Base-by-base conservation (phyloP, 2,329 filamentous ascomycete species). In the Amauroascus niger region DNA sequence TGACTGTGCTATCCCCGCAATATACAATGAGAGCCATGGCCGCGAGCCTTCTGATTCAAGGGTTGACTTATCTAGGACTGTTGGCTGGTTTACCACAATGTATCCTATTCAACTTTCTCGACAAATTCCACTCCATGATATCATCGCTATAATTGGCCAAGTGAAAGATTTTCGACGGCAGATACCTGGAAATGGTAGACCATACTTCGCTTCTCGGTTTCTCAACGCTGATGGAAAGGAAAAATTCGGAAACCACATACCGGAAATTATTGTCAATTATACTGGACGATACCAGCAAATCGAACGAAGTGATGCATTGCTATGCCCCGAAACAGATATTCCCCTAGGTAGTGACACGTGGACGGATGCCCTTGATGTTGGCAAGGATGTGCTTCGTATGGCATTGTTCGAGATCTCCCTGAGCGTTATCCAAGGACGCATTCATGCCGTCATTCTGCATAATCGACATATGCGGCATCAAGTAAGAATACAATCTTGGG, bases 341-440 rank as follows among this genome's bases (percentile, higher is more conserved):
- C 18, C n/a, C 14, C 5, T 16, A 18, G 18, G n/a, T 43, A 49
- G 28, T 18, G 24, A 32, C 61, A 16, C 30, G 7, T 39, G 35
- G 35, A 4, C 35, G 6, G 35, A 39, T 18, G n/a, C 35, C 4
- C 35, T 39, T 39, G 49, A 52, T 33, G 39, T 52, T 9, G 39
- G 49, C 7, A 14, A 13, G 8, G 7, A 8, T 43, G 22, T 43
- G 39, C 66, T 67, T 24, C 69, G 74, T 1, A 74, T 76, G 55
- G 71, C 71, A 1, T 68, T 78, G 0, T 74, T 79, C 48, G 76
- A 79, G 54, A 70, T 78, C 3, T 73, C 74, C 0, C 75, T 75
- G 0, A 72, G 76, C 22, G 66, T 78, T 18, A n/a, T 39, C 9
- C 14, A 18, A 39, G 74, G 72, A 0, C 64, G 64, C 14, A 64